Conservation (phyloP, 805 yeast genomes). For the Teunomyces pallodes region DNA sequence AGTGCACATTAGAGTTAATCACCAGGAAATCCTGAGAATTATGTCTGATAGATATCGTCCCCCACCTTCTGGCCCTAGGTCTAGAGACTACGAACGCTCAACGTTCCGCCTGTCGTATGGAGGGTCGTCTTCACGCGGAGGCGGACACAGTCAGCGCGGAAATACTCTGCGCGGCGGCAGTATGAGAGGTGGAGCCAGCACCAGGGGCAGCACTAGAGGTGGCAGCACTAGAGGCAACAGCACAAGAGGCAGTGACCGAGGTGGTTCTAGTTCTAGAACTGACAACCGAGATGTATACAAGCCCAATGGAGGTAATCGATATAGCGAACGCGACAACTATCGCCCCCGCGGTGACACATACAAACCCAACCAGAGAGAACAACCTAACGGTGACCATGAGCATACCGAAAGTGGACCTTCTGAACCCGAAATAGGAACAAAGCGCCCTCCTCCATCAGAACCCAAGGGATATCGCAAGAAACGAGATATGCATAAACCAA, state of each 20-base stretch:
- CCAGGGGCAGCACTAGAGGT: conserved; percentile 7
- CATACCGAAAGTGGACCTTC: neutral
- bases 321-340: conserved; percentile 23
- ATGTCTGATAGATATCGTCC: conserved; percentile 38
- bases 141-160: neutral
- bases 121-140: neutral
- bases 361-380: conserved; percentile 2
- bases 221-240: neutral
- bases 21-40: neutral
- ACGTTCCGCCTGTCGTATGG: neutral
- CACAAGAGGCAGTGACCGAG: neutral
- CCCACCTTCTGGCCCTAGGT: conserved; percentile 27
- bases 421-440: conserved; percentile 6
- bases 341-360: conserved; percentile 13
- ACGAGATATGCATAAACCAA: conserved; percentile 4
- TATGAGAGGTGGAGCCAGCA: conserved; percentile 6
- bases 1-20: neutral
- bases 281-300: conserved; percentile 5
- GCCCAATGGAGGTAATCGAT: conserved; percentile 18
- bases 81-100: conserved; percentile 12
- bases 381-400: neutral
- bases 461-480: conserved; percentile 9
- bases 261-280: neutral
- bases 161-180: conserved; percentile 4
- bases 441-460: conserved; percentile 9